Conservation (phyloP, 1,284 basidiomycete genomes). For the Ganoderma boninense region DNA sequence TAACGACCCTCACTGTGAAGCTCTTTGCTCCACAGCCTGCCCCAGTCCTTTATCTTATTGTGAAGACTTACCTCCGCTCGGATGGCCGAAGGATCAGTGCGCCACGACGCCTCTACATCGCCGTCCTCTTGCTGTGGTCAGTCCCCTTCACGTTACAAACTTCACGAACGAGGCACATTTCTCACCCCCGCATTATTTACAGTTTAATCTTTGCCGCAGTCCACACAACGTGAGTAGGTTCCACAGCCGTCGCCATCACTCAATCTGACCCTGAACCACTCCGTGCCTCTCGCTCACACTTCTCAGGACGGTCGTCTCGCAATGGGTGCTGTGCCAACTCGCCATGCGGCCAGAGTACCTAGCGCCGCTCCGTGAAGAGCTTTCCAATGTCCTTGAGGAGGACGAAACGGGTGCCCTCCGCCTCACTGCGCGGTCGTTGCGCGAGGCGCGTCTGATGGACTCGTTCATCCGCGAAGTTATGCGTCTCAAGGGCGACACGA, state of each 20-base stretch:
- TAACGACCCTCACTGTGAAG: neutral
- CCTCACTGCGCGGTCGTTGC: conserved; percentile 42
- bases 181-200: neutral
- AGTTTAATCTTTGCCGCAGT: conserved; percentile 48
- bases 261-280: neutral
- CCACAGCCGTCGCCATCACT: neutral
- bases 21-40: conserved; percentile 23
- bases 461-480: conserved; percentile 50
- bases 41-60: conserved; percentile 34
- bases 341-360: conserved; percentile 52
- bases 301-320: conserved; percentile 43
- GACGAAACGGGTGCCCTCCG: conserved; percentile 36
- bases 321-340: conserved; percentile 53
- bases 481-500: conserved; percentile 49
- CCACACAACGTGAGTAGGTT: conserved; percentile 44
- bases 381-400: conserved; percentile 36
- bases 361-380: conserved; percentile 53
- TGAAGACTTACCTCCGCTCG: conserved; percentile 32
- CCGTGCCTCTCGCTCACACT: too few relatives aligned
- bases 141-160: conserved; percentile 7
- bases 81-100: conserved; percentile 30
- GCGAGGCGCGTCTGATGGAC: conserved; percentile 43
- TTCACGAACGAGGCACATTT: neutral
- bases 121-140: conserved; percentile 34
- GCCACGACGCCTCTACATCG: conserved; percentile 31